Base-by-base conservation (phyloP, 306 rosid species). In the Argentina anserina region DNA sequence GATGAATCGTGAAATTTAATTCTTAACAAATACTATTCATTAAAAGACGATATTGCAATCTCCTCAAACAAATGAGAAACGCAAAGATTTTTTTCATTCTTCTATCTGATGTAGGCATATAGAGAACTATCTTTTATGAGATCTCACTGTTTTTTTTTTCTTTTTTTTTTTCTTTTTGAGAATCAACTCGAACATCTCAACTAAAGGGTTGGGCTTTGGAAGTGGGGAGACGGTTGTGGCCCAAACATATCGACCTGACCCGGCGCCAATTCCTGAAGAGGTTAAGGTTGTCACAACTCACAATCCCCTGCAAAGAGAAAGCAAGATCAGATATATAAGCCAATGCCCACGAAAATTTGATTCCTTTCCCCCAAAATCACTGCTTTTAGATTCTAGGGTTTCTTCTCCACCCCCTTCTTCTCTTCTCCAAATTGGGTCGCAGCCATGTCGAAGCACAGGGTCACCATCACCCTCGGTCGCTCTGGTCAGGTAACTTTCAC, bases 381-480 rank as follows among this genome's bases (percentile, higher is more conserved):
- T 36, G 7, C 41, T 0, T 17, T 31, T 11, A 50, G 4, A 21
- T n/a, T 20, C 21, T 37, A 52, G 74, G 74, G 64, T 70, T 71
- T 62, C n/a, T 25, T 3, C 39, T 64, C n/a, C n/a, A n/a, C 18
- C 10, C 13, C 17, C 46, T 43, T 3, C 26, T 26, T 47, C 8
- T 67, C 40, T 5, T 12, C n/a, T 37, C 5, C 63, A 61, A 61
- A 3, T 6, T 50, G 7, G 28, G 3, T 62, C 63, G 73, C 56
- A 5, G 64, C 40, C 14, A 86, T 88, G 90, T 75, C 87, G 78
- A 77, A 76, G 47, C 88, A 85, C 17, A 79, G 81, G 67, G 85
- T 88, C 81, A 86, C 89, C 64, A 83, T 86, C 81, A 85, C 92
- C 69, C 83, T 88, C 23, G 93, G 90, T 3, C 88, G 84, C 73